Conservation (phyloP, 1,139 yeast genomes). For the Yamadazyma pseudoaaseri region DNA sequence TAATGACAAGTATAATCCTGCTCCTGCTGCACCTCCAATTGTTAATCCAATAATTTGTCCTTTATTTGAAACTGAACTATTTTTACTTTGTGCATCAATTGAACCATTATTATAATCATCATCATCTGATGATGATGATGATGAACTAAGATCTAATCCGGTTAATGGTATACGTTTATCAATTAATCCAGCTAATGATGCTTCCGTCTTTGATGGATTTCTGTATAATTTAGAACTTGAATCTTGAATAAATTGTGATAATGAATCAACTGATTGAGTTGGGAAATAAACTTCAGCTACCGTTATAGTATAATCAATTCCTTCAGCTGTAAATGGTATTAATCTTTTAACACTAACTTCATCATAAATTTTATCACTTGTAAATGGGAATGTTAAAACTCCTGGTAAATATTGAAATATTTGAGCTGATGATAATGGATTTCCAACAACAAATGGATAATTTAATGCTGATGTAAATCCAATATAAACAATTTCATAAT, state of each 20-base stretch:
- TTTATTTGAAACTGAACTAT: constrained; percentile 22
- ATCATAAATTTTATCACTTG: constrained; percentile 23
- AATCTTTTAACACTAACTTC: constrained; percentile 57
- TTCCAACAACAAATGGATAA: constrained; percentile 68
- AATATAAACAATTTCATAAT: constrained; percentile 57
- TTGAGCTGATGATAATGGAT: constrained; percentile 71
- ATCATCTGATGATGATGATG: constrained; percentile 31
- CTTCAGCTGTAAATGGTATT: constrained; percentile 61
- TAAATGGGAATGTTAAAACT: constrained; percentile 54
- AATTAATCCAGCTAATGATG: constrained; percentile 53
- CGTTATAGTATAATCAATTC: constrained; percentile 58
- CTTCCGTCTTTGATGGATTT: constrained; percentile 46
- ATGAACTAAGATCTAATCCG: constrained; percentile 37
- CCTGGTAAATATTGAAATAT: constrained; percentile 69
- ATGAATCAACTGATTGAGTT: constrained; percentile 37
- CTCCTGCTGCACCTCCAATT: constrained; percentile 69
- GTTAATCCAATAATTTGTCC: constrained; percentile 57
- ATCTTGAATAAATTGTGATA: constrained; percentile 45
- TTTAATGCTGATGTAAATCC: constrained; percentile 72
- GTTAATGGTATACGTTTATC: constrained; percentile 64
- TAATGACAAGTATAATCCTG: constrained; percentile 53
- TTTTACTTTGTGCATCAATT: constrained; percentile 26
- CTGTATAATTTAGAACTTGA: constrained; percentile 48
- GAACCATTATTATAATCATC: constrained; percentile 43
- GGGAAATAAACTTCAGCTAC: constrained; percentile 80